Conservation (phyloP, 805 yeast genomes). For the Clavispora carvajalis region DNA sequence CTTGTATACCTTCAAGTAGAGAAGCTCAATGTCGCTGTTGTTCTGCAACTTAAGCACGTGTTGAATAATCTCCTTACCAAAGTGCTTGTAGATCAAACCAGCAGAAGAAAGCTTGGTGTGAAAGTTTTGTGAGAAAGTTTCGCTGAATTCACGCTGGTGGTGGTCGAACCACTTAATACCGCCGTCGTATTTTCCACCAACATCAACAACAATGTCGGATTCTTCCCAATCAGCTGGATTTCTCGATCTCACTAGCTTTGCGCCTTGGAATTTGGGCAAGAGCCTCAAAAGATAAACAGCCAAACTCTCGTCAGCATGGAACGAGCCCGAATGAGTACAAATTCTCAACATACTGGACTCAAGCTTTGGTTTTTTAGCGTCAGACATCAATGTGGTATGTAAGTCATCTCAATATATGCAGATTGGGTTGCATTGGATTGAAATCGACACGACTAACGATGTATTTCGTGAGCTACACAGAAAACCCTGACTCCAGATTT, state of each 20-base stretch:
- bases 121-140: slow-evolving; percentile 59
- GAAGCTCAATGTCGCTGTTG: slow-evolving; percentile 43
- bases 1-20: slow-evolving; percentile 74
- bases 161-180: slow-evolving; percentile 86
- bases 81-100: slow-evolving; percentile 86
- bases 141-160: slow-evolving; percentile 88
- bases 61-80: slow-evolving; percentile 64
- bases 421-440: neutral
- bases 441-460: neutral
- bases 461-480: no score
- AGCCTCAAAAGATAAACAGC: slow-evolving; percentile 82
- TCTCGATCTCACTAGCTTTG: slow-evolving; percentile 77
- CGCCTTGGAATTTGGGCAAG: slow-evolving; percentile 61
- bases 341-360: slow-evolving; percentile 44
- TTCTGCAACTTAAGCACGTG: slow-evolving; percentile 42
- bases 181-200: slow-evolving; percentile 79
- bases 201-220: slow-evolving; percentile 93
- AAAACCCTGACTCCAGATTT: no score
- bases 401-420: slow-evolving; percentile 1
- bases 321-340: slow-evolving; percentile 89
- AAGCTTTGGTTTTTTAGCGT: slow-evolving; percentile 16
- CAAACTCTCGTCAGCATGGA: slow-evolving; percentile 95
- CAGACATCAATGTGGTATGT: slow-evolving; percentile 15
- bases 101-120: slow-evolving; percentile 87
- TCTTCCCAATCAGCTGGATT: slow-evolving; percentile 75